Evolutionary conservation across 495 filamentous ascomycete species (phyloP).

Genomic region (Penicillium bovifimosum): DNA sequence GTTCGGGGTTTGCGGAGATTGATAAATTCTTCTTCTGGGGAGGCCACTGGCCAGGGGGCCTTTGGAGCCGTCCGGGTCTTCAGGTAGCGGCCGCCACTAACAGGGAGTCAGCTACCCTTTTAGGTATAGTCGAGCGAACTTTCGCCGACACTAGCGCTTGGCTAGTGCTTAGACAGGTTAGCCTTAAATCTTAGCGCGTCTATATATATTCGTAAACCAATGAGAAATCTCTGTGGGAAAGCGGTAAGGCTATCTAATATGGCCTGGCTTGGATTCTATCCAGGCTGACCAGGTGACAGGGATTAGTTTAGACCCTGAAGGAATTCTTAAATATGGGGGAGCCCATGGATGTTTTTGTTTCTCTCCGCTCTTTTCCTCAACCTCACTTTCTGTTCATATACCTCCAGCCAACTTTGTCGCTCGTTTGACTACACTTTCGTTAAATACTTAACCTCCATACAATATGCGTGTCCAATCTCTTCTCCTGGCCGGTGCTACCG

Average conservation of each 20-base stretch:
- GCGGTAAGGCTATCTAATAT: background rate
- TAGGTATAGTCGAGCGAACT: background rate
- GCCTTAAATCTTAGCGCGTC: background rate
- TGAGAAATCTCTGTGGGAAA: background rate
- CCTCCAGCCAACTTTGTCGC: background rate
- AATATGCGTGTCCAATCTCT: conserved; percentile 13
- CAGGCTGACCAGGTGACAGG: background rate
- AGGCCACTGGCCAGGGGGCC: background rate
- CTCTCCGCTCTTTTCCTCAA: background rate
- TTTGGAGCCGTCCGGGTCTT: background rate
- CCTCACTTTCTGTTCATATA: background rate
- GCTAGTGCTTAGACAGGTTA: background rate
- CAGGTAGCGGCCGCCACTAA: background rate
- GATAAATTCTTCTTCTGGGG: background rate
- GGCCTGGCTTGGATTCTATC: background rate
- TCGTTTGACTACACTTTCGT: background rate
- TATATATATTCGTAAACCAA: background rate
- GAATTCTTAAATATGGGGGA: background rate
- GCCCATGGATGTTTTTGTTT: background rate
- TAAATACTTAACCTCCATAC: background rate
- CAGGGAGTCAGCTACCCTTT: background rate
- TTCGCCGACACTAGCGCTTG: background rate
- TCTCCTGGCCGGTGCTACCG: conserved; percentile 10
- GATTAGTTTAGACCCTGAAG: background rate
- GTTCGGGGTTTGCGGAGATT: background rate